Percentiles rank a stretch among this genome's conserved stretches.
Conservation (phyloP, 176 grass and related monocot species). For the Raddia guianensis region DNA sequence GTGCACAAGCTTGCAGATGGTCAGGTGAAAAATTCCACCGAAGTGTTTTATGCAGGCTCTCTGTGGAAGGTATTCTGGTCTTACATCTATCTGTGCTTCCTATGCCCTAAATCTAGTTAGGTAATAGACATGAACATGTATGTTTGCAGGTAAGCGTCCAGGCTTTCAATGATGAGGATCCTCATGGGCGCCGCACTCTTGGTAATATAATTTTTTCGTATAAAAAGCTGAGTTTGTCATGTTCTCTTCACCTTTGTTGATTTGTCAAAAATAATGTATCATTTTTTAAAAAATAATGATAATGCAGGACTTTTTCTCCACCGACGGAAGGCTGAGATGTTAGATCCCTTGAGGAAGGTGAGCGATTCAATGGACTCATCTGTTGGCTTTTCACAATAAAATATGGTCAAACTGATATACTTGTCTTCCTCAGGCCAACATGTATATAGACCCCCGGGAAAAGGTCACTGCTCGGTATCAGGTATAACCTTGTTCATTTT, state of each 20-base stretch:
- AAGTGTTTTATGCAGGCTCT: constrained; percentile 96
- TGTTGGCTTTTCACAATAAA: background rate
- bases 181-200: constrained; percentile 89
- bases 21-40: constrained; percentile 92
- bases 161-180: constrained; percentile 99
- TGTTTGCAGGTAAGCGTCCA: constrained; percentile 88
- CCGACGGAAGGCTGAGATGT: constrained; percentile 82
- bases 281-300: background rate
- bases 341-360: constrained; percentile 85
- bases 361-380: constrained; percentile 38
- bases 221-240: background rate
- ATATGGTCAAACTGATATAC: constrained; percentile 13
- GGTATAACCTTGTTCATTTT: constrained; percentile 41
- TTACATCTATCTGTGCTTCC: constrained; percentile 25
- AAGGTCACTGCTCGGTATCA: constrained; percentile 97
- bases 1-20: constrained; percentile 89
- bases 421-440: constrained; percentile 60
- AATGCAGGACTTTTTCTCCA: constrained; percentile 93
- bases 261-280: background rate
- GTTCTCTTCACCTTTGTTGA: constrained; percentile 11
- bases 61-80: constrained; percentile 84
- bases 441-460: constrained; percentile 85
- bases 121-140: constrained; percentile 7
- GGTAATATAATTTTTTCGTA: constrained; percentile 56
- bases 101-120: constrained; percentile 15